These are phyloP conservation scores for Hypoxylon rubiginosum DNA, from an alignment of 2,329 filamentous ascomycete genomes.

Conservation along the genomic window DNA sequence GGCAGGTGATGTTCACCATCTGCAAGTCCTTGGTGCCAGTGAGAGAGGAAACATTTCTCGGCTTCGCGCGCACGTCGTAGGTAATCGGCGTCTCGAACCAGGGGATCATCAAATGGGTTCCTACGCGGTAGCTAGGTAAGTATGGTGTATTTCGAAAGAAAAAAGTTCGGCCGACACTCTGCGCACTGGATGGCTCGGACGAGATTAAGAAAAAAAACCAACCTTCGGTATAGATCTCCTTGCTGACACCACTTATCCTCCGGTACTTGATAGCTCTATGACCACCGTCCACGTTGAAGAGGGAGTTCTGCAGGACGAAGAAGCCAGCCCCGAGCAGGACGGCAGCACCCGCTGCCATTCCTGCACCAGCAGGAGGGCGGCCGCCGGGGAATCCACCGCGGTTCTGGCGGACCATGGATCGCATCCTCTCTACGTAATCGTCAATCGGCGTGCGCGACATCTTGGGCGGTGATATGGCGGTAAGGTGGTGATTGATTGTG, in stretches of 20 bases:
- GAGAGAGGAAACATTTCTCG: conserved; percentile 94
- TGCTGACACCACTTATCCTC: conserved; percentile 89
- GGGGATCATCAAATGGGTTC: conserved; percentile 92
- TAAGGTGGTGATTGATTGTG: conserved; percentile 3
- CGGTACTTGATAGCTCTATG: conserved; percentile 99
- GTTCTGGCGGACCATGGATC: conserved; percentile 50
- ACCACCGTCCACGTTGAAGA: conserved; percentile 94
- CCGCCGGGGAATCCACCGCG: conserved; percentile 59
- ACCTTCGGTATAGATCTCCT: conserved; percentile 98
- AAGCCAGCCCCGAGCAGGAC: conserved; percentile 63
- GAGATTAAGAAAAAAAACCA: conserved; percentile 46
- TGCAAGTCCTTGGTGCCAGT: conserved; percentile 99
- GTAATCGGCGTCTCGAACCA: conserved; percentile 98
- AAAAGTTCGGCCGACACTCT: conserved; percentile 3
- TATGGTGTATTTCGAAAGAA: background rate
- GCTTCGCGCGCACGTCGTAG: conserved; percentile 98
- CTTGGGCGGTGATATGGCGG: conserved; percentile 28
- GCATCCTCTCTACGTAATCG: conserved; percentile 47
- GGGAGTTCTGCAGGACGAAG: conserved; percentile 69
- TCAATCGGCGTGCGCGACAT: conserved; percentile 53
- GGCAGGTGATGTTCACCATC: conserved; percentile 99
- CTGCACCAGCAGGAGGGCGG: conserved; percentile 58
- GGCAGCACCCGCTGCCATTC: conserved; percentile 58
- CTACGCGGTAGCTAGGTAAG: conserved; percentile 58
- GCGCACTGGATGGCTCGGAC: background rate